A percentile compares a stretch with the other conserved stretches of the same genome.
Conservation (phyloP, 305 asterid genomes). For the Fraxinus latifolia region DNA sequence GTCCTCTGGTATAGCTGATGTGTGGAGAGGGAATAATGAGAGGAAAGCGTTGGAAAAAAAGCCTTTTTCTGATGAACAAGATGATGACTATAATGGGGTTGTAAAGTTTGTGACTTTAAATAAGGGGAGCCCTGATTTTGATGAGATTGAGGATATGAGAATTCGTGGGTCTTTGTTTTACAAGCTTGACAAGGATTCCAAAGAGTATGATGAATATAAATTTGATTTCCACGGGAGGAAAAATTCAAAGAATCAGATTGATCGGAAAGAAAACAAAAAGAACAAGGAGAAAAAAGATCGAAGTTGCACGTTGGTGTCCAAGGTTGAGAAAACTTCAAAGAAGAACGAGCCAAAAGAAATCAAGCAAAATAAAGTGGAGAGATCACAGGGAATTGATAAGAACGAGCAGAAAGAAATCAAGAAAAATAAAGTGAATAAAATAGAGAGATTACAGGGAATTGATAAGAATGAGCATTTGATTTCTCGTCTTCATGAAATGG, state of each 20-base stretch:
- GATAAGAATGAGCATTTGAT: slow-evolving; percentile 22
- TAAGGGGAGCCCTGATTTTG: slow-evolving; percentile 42
- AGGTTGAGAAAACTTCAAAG: slow-evolving; percentile 28
- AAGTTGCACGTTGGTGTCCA: slow-evolving; percentile 6
- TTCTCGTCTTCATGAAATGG: slow-evolving; percentile 26
- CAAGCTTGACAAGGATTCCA: slow-evolving; percentile 75
- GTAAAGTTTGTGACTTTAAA: slow-evolving; percentile 20
- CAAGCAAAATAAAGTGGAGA: slow-evolving; percentile 24
- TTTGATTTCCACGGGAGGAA: slow-evolving; percentile 69
- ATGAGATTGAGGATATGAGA: slow-evolving; percentile 77
- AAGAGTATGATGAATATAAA: slow-evolving; percentile 66
- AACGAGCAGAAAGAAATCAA: slow-evolving; percentile 24
- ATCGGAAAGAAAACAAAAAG: slow-evolving; percentile 24
- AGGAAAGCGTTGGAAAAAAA: slow-evolving; percentile 17
- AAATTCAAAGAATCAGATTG: slow-evolving; percentile 36
- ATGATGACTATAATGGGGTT: slow-evolving; percentile 14
- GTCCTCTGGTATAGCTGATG: slow-evolving; percentile 60
- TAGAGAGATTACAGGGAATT: neutral
- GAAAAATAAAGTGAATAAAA: slow-evolving; percentile 17
- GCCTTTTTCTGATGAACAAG: slow-evolving; percentile 24
- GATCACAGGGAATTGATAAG: slow-evolving; percentile 3
- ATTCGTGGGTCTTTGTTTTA: slow-evolving; percentile 68
- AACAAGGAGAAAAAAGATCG: slow-evolving; percentile 30
- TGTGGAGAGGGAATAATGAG: slow-evolving; percentile 45
- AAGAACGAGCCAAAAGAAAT: slow-evolving; percentile 23